Percentiles rank a stretch among this genome's conserved stretches.
Evolutionary conservation across 805 yeast species (phyloP).

Genomic region (Citeromyces nyonsensis): DNA sequence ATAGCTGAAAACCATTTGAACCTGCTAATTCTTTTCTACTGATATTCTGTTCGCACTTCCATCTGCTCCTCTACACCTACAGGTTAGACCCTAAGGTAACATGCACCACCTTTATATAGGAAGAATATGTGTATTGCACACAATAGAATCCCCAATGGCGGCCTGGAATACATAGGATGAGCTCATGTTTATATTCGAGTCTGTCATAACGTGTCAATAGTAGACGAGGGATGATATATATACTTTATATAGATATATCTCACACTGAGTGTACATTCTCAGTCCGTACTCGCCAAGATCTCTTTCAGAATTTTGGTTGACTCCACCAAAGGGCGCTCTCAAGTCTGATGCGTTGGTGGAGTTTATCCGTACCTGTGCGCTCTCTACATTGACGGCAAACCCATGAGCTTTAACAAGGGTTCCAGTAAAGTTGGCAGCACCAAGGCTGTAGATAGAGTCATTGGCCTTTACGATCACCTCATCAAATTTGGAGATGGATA

Average conservation of each 20-base stretch:
- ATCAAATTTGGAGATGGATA: conserved; percentile 54
- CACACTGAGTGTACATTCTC: conserved; percentile 40
- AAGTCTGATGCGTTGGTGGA: conserved; percentile 40
- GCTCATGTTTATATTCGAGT: too few species aligned
- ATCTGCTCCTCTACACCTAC: too few species aligned
- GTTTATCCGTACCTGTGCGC: conserved; percentile 56
- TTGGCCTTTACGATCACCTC: conserved; percentile 56
- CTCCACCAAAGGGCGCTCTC: conserved; percentile 56
- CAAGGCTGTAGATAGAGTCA: conserved; percentile 57
- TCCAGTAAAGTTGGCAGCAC: conserved; percentile 63
- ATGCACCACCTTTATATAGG: conserved; percentile 57
- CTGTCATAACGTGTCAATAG: too few species aligned
- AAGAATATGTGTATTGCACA: too few species aligned
- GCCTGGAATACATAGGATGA: too few species aligned
- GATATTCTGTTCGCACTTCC: too few species aligned
- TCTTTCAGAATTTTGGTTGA: conserved; percentile 47
- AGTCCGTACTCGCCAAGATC: conserved; percentile 58
- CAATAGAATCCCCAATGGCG: too few species aligned
- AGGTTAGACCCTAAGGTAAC: conserved; percentile 30
- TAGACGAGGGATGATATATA: too few species aligned
- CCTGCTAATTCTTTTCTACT: too few species aligned
- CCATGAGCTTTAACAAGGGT: conserved; percentile 43
- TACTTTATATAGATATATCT: too few species aligned
- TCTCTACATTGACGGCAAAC: conserved; percentile 45
- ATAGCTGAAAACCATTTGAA: too few species aligned